Percentiles rank a stretch among this genome's conserved stretches.
phyloP scores from a whole-genome alignment of 306 rosid species.

The Vigna unguiculata region DNA sequence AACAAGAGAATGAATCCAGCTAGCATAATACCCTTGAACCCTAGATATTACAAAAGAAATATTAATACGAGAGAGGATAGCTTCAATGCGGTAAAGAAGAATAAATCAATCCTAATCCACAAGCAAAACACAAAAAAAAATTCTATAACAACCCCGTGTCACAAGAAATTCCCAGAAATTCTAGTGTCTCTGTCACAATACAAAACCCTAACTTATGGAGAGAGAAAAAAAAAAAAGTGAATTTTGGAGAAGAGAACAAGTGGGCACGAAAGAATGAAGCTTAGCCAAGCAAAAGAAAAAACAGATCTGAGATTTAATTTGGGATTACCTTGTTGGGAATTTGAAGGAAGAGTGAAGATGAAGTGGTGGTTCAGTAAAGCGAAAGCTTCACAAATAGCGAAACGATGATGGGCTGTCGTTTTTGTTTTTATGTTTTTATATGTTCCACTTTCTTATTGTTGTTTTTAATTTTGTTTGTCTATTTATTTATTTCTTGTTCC shows the following conservation, averaged over 20 bases:
- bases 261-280: not conserved
- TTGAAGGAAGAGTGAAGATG: constrained; percentile 34
- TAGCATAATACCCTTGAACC: constrained; percentile 61
- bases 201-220: constrained; percentile 6
- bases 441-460: not conserved
- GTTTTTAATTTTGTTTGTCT: not conserved
- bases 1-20: constrained; percentile 50
- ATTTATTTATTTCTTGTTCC: not conserved
- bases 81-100: not conserved
- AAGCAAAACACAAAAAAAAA: constrained; percentile 14
- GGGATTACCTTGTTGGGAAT: constrained; percentile 18
- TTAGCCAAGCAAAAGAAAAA: not conserved
- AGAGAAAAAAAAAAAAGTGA: not conserved
- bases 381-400: too few relatives aligned
- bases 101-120: constrained; percentile 8
- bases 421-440: not conserved
- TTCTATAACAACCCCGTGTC: not conserved
- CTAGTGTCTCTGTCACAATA: not conserved
- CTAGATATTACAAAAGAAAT: constrained; percentile 26
- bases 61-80: not conserved
- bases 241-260: constrained; percentile 4
- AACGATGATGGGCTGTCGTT: not conserved
- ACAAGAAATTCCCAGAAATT: constrained; percentile 25
- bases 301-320: constrained; percentile 23
- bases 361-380: constrained; percentile 22